phyloP scores from a whole-genome alignment of 768 basidiomycete species.

The Pleurotus tuber-regium region DNA sequence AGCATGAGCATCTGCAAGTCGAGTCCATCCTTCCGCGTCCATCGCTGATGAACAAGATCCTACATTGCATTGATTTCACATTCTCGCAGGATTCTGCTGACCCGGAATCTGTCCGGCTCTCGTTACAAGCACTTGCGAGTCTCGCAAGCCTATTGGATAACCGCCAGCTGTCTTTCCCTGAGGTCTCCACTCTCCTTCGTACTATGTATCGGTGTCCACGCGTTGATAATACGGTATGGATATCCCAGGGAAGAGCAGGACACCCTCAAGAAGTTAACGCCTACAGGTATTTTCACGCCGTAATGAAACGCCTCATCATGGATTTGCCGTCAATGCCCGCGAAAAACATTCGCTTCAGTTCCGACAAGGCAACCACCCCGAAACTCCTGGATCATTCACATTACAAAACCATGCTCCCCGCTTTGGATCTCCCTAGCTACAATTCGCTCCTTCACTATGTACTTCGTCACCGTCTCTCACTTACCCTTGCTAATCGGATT shows the following conservation, averaged over 20 bases:
- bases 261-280: constrained; percentile 32
- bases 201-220: constrained; percentile 46
- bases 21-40: constrained; percentile 15
- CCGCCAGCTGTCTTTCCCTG: constrained; percentile 42
- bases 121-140: constrained; percentile 62
- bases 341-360: background rate
- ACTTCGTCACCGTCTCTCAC: constrained; percentile 56
- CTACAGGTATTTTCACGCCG: constrained; percentile 45
- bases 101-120: constrained; percentile 23
- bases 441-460: constrained; percentile 68
- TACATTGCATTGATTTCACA: constrained; percentile 31
- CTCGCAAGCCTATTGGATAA: constrained; percentile 51
- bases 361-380: constrained; percentile 8
- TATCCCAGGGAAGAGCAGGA: constrained; percentile 22
- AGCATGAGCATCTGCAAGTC: constrained; percentile 14
- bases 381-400: constrained; percentile 11
- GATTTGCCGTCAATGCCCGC: constrained; percentile 24
- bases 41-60: constrained; percentile 21
- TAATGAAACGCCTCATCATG: constrained; percentile 39
- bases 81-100: constrained; percentile 25
- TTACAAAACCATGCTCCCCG: constrained; percentile 21
- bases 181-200: constrained; percentile 44
- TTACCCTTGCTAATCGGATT: constrained; percentile 43
- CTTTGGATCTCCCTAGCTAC: constrained; percentile 42
- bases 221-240: constrained; percentile 36